Conservation (phyloP, 495 filamentous ascomycete species). For the Podospora tetraspora region DNA sequence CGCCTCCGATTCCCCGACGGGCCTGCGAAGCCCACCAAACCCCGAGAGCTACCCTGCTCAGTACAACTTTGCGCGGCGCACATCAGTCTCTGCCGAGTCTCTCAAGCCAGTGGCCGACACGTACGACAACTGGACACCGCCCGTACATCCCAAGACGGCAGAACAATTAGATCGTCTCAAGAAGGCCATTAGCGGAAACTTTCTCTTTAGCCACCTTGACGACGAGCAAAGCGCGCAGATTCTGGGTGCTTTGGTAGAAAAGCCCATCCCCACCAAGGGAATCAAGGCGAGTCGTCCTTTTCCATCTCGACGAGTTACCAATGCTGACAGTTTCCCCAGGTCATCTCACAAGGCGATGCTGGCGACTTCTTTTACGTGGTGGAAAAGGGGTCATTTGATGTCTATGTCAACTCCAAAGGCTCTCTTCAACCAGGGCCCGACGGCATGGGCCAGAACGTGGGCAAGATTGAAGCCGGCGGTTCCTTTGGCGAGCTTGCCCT, state of each 20-base stretch:
- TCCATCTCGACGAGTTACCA: neutral
- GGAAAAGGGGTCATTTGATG: constrained; percentile 83
- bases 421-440: constrained; percentile 73
- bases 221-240: constrained; percentile 86
- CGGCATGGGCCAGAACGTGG: constrained; percentile 82
- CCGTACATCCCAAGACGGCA: constrained; percentile 70
- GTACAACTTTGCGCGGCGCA: constrained; percentile 88
- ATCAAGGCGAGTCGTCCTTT: constrained; percentile 59
- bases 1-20: constrained; percentile 34
- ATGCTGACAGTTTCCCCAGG: constrained; percentile 38
- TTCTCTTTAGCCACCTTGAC: constrained; percentile 90
- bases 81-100: constrained; percentile 94
- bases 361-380: constrained; percentile 98
- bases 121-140: constrained; percentile 86
- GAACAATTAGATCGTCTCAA: constrained; percentile 78
- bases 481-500: constrained; percentile 97
- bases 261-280: constrained; percentile 87
- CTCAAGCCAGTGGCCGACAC: constrained; percentile 79
- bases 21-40: constrained; percentile 40
- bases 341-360: constrained; percentile 92
- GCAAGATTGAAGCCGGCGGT: constrained; percentile 75
- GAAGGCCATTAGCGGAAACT: constrained; percentile 79
- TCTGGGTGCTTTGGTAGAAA: constrained; percentile 86
- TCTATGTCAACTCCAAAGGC: constrained; percentile 81
- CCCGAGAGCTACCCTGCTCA: constrained; percentile 79